Base-by-base conservation (phyloP, 148 eudicot genomes). In the Persicaria tinctoria region DNA sequence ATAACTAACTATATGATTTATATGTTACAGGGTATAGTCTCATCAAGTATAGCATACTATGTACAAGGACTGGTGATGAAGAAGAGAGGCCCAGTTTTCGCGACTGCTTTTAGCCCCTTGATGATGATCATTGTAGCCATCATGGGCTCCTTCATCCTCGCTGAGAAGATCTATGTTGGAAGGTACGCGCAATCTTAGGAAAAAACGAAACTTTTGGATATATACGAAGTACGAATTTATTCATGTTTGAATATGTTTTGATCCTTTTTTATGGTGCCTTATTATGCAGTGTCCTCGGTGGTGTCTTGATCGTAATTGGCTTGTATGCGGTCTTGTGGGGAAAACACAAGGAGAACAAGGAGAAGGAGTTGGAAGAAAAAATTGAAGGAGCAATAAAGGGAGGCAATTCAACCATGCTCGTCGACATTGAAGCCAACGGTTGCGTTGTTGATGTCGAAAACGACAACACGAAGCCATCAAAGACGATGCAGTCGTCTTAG, bases 61-160 rank as follows among this genome's bases (percentile, higher is more conserved):
- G 99, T 96, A 1, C 99, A 96, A 89, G 99, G 99, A 0, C 73
- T 90, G 18, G 97, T 96, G 17, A 96, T 96, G 97, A 74, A 90
- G 77, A 89, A 88, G 80, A 89, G 89, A 86, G 99, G 99, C 11
- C 99, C 99, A 0, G 97, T 96, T 20, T 96, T 92, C 68, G 97
- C 85, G 5, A 96, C 97, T 2, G 97, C 97, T 55, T 96, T 96
- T 68, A 96, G 97, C 46, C 99, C 99, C 9, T 78, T 96, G 80
- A 96, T 96, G 97, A 96, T 96, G 99, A 88, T 96, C 53, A 89
- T 96, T 73, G 99, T 92, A 12, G 99, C 99, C 9, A 84, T 96
- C 77, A 92, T 96, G 99, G 97, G 97, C 3, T 89, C 97, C 77
- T 96, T 92, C 80, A 92, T 96, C 80, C 87, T 96, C 55, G 90